Evolutionary conservation across 2,329 filamentous ascomycete genomes (phyloP), one percentile per base, ranked within the genome.

Genomic region (Botrytis sinoallii): DNA sequence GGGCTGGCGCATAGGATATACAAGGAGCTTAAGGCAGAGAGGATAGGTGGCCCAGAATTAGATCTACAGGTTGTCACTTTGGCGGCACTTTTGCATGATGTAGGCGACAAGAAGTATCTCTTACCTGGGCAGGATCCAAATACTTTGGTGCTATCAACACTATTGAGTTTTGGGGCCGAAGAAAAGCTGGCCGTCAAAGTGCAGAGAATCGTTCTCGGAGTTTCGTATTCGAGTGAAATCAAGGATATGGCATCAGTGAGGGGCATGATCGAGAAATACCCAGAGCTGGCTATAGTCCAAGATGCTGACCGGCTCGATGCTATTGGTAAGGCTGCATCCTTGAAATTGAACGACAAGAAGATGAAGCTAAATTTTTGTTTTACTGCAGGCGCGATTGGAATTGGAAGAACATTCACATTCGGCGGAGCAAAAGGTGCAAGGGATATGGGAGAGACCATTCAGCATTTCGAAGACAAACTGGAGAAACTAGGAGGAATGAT

Each of bases 251-350:
- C 82, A 9, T 83, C 84, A 20, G 90, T 93, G 14, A 83, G 82
- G 40, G 82, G 83, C 3, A 84, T 95, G 44, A 85, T 97, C 25
- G 81, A 82, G 14, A 81, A 83, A 48, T 86, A 93, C 81, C 93
- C 93, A 1, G 93, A 97, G 82, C 85, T 97, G 46, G 94, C 89
- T 0, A 88, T 97, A 69, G 94, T 98, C 57, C 95, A 98, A 83
- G 95, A 98, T 82, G 95, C 95, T 4, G 95, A 98, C 84, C 87
- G 95, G 16, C 85, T 98, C n/a, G 95, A 98, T 84, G 94, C 95
- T 7, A 91, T 98, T 74, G 66, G 66, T 68, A 55, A 32, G 66
- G 38, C 12, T 68, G 18, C 35, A 68, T 22, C 10, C 6, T 10
- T 9, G 20, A 42, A 12, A 42, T 9, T 7, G 4, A 22, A 8